Percentiles rank a stretch among this genome's conserved stretches.
Conservation (phyloP, 352 stramenopile genomes). For the Pythium graminicola region DNA sequence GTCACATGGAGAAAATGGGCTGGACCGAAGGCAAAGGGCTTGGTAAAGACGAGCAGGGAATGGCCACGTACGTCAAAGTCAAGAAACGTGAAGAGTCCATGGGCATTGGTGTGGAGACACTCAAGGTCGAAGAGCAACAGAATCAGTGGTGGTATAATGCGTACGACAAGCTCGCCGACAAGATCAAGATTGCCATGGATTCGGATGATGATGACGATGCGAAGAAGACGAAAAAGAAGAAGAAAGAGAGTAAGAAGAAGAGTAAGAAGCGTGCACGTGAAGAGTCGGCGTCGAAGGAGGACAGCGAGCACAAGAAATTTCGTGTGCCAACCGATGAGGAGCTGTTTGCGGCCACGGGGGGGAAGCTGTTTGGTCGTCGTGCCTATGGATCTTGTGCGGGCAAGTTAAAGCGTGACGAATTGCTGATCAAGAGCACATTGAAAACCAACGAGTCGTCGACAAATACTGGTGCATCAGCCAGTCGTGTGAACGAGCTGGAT, state of each 20-base stretch:
- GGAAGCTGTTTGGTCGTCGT: constrained; percentile 93
- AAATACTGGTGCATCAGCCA: constrained; percentile 1
- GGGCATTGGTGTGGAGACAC: constrained; percentile 83
- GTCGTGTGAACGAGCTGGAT: not conserved
- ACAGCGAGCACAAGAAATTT: constrained; percentile 42
- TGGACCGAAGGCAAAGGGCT: constrained; percentile 94
- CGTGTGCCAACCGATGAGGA: constrained; percentile 90
- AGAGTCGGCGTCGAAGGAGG: constrained; percentile 22
- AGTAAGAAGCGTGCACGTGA: constrained; percentile 30
- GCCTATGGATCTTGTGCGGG: constrained; percentile 85
- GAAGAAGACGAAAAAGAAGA: constrained; percentile 52
- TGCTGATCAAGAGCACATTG: constrained; percentile 33
- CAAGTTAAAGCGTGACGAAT: constrained; percentile 77
- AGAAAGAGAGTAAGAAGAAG: constrained; percentile 50
- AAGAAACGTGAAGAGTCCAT: constrained; percentile 91
- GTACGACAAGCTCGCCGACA: constrained; percentile 80
- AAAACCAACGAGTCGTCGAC: not conserved
- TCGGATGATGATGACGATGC: constrained; percentile 41
- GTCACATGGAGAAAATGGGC: constrained; percentile 94
- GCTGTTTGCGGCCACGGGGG: constrained; percentile 93
- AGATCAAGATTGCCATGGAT: constrained; percentile 77
- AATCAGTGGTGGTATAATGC: constrained; percentile 88
- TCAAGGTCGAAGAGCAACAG: constrained; percentile 53
- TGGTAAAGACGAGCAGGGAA: constrained; percentile 93
- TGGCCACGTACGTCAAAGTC: constrained; percentile 91